Evolutionary conservation across 2,329 filamentous ascomycete genomes (phyloP).

Genomic region (Chrysoporthe austroafricana): DNA sequence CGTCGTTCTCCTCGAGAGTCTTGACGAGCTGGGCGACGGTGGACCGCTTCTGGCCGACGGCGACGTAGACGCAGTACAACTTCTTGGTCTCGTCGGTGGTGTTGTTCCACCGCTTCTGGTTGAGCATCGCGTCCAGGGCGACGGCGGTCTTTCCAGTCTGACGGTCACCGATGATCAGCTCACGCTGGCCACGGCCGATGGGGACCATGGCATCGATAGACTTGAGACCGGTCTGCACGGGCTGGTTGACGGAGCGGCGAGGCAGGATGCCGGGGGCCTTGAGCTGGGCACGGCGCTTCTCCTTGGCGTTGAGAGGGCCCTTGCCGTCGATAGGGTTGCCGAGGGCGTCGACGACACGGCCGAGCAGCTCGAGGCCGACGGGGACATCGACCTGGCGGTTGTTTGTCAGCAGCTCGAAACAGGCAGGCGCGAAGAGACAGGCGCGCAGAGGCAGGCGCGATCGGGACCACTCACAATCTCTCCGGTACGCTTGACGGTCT

Average conservation of each 20-base stretch:
- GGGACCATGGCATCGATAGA: conserved; percentile 99
- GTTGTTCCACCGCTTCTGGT: conserved; percentile 99
- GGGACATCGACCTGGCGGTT: conserved; percentile 85
- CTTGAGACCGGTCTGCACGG: conserved; percentile 99
- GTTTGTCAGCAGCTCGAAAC: conserved; percentile 35
- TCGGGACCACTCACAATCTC: conserved; percentile 77
- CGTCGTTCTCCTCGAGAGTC: conserved; percentile 99
- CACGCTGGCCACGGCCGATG: conserved; percentile 99
- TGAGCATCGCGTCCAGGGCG: conserved; percentile 95
- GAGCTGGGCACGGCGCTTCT: conserved; percentile 95
- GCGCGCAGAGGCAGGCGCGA: no score
- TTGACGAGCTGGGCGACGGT: conserved; percentile 99
- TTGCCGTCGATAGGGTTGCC: conserved; percentile 99
- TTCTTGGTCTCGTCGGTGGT: conserved; percentile 90
- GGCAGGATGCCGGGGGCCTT: conserved; percentile 99
- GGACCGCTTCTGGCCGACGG: conserved; percentile 98
- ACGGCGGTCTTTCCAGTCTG: conserved; percentile 99
- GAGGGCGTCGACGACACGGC: conserved; percentile 97
- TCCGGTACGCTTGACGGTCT: conserved; percentile 99
- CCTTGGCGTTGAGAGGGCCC: conserved; percentile 89
- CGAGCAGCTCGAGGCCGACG: conserved; percentile 89
- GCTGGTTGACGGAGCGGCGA: conserved; percentile 95
- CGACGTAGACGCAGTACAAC: conserved; percentile 99
- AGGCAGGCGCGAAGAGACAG: not conserved
- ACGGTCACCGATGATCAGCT: conserved; percentile 99